Percentiles rank a stretch among this genome's conserved stretches.
Evolutionary conservation across 2,329 filamentous ascomycete genomes (phyloP).

Genomic region (Penicillium sp.): DNA sequence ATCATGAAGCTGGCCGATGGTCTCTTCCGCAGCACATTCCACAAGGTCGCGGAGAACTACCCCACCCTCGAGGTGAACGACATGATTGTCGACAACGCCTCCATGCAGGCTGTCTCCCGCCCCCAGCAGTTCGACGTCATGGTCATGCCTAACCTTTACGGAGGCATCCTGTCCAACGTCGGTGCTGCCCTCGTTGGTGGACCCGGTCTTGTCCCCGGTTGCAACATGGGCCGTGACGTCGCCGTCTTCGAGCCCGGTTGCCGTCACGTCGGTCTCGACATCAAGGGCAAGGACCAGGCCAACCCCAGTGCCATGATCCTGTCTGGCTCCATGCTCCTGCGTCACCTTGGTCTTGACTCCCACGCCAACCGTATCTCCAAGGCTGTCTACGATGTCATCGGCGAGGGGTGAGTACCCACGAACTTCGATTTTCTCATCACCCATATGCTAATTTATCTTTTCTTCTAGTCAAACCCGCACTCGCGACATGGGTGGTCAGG

Average conservation of each 20-base stretch:
- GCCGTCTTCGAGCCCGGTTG: slow-evolving; percentile 98
- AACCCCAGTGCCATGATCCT: slow-evolving; percentile 97
- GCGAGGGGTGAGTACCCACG: slow-evolving; percentile 71
- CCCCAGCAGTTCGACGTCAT: slow-evolving; percentile 99
- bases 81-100: slow-evolving; percentile 99
- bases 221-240: slow-evolving; percentile 99
- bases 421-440: background rate
- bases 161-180: slow-evolving; percentile 98
- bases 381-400: slow-evolving; percentile 74
- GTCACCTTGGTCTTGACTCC: slow-evolving; percentile 95
- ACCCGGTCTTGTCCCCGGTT: slow-evolving; percentile 94
- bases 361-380: slow-evolving; percentile 98
- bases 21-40: slow-evolving; percentile 97
- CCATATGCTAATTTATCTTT: slow-evolving; percentile 6
- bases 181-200: slow-evolving; percentile 95
- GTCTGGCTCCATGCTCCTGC: slow-evolving; percentile 93
- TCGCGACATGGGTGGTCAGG: slow-evolving; percentile 90
- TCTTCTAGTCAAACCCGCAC: slow-evolving; percentile 74
- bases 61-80: slow-evolving; percentile 94
- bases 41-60: slow-evolving; percentile 90
- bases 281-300: slow-evolving; percentile 99
- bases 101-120: slow-evolving; percentile 95
- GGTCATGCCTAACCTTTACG: slow-evolving; percentile 99
- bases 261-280: slow-evolving; percentile 98
- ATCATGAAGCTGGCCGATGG: slow-evolving; percentile 99